phyloP scores from a whole-genome alignment of 345 rosid genomes.

The Salix dunnii region DNA sequence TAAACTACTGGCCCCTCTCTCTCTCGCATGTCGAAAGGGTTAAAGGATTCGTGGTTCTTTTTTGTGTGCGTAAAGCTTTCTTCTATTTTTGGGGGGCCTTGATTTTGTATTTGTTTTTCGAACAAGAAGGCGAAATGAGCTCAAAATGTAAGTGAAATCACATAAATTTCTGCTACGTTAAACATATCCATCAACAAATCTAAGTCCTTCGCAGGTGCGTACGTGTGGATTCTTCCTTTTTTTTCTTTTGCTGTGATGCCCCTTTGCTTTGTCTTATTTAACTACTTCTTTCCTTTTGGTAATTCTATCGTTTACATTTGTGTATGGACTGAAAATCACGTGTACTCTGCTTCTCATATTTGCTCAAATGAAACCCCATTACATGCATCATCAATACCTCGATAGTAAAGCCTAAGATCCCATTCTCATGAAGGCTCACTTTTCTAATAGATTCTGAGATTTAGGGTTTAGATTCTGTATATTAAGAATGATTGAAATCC shows the following conservation, averaged over 20 bases:
- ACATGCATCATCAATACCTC: not conserved
- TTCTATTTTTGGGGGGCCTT: not conserved
- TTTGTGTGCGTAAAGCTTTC: not conserved
- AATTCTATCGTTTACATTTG: not conserved
- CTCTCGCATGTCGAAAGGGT: slow-evolving; percentile 20
- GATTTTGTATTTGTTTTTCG: slow-evolving; percentile 24
- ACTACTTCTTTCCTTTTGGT: not conserved
- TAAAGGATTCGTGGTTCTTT: not conserved
- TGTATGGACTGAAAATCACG: not conserved
- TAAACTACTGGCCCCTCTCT: not conserved
- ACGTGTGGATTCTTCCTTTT: not conserved
- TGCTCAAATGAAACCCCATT: not conserved
- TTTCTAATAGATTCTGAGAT: too few relatives aligned
- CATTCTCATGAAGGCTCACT: not conserved
- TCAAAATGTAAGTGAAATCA: slow-evolving; percentile 28
- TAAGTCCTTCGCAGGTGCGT: not conserved
- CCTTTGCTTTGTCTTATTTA: not conserved
- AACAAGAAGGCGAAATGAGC: slow-evolving; percentile 36
- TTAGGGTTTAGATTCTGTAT: too few relatives aligned
- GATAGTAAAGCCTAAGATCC: not conserved
- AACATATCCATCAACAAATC: not conserved
- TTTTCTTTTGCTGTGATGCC: not conserved
- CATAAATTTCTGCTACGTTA: slow-evolving; percentile 7
- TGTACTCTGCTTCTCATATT: not conserved
- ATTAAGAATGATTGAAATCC: too few relatives aligned